Evolutionary conservation across 164 flowering plant species (phyloP).

Genomic region (Berberis thunbergii): DNA sequence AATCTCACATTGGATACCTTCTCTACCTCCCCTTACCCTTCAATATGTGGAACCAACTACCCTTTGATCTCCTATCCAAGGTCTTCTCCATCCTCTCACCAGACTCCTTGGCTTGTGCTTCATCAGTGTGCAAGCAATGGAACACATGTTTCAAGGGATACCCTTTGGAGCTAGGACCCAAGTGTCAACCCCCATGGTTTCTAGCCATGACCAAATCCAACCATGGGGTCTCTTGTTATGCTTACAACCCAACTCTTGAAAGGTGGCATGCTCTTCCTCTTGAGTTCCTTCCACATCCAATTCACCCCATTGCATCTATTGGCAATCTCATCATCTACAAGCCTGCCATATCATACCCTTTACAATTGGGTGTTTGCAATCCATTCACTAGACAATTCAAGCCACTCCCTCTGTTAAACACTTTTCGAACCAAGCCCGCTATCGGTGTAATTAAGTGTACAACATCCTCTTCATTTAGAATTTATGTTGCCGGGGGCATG

Average conservation of each 20-base stretch:
- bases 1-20: not conserved
- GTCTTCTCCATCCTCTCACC: slow-evolving; percentile 62
- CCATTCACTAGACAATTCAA: slow-evolving; percentile 39
- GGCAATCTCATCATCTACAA: slow-evolving; percentile 30
- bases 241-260: slow-evolving; percentile 25
- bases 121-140: slow-evolving; percentile 43
- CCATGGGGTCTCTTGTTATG: slow-evolving; percentile 23
- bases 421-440: slow-evolving; percentile 42
- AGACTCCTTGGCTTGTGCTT: slow-evolving; percentile 51
- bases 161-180: not conserved
- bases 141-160: slow-evolving; percentile 19
- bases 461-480: slow-evolving; percentile 11
- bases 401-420: slow-evolving; percentile 29
- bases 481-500: slow-evolving; percentile 65
- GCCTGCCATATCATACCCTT: slow-evolving; percentile 10
- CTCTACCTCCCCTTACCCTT: not conserved
- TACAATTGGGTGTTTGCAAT: slow-evolving; percentile 35
- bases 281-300: slow-evolving; percentile 26
- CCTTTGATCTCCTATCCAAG: slow-evolving; percentile 44
- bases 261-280: slow-evolving; percentile 37
- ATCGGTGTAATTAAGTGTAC: slow-evolving; percentile 23
- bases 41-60: slow-evolving; percentile 54
- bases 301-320: slow-evolving; percentile 32
- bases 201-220: slow-evolving; percentile 33
- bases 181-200: slow-evolving; percentile 39